Evolutionary conservation across 345 rosid species (phyloP).

Genomic region (Citrus hindsii): DNA sequence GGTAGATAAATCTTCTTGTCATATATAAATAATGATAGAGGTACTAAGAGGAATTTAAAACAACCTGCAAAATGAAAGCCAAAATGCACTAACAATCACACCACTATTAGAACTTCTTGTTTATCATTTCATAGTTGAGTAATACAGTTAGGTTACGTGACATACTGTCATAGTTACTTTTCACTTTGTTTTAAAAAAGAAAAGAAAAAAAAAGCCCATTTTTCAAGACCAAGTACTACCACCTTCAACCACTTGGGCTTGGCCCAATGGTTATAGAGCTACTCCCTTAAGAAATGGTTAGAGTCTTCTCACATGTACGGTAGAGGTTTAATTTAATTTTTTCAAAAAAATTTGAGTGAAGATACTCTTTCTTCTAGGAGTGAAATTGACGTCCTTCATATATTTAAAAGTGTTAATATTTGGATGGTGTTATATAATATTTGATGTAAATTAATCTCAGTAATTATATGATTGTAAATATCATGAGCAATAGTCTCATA

Average conservation of each 20-base stretch:
- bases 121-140: neutral
- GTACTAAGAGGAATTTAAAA: no score
- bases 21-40: neutral
- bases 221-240: no score
- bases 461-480: no score
- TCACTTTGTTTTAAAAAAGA: no score
- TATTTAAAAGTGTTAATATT: fast-evolving
- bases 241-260: no score
- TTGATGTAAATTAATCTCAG: fast-evolving
- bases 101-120: neutral
- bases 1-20: neutral
- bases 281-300: no score
- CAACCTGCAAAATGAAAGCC: neutral
- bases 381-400: fast-evolving
- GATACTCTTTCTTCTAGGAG: fast-evolving
- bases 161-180: no score
- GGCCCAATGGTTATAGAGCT: fast-evolving
- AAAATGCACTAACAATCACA: neutral
- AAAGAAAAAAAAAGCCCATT: no score
- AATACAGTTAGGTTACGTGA: neutral
- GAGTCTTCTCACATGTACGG: no score
- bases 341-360: fast-evolving
- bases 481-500: no score
- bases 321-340: no score
- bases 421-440: no score